Conservation (phyloP, 2,329 filamentous ascomycete species). For the Cercospora zeae-maydis region DNA sequence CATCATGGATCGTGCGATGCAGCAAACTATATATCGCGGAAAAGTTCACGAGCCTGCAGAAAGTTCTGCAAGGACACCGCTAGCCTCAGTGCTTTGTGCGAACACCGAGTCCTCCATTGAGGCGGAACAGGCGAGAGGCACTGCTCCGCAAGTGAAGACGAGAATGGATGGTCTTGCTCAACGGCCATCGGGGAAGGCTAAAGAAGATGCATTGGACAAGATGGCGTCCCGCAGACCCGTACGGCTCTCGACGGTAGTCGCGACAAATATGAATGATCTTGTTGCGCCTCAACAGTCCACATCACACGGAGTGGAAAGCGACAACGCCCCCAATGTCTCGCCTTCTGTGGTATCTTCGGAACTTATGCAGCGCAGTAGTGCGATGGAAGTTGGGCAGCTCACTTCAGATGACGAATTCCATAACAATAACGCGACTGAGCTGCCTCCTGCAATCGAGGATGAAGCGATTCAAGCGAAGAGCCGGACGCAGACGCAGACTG, state of each 20-base stretch:
- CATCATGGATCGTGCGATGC: conserved; percentile 16
- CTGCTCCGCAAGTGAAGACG: neutral
- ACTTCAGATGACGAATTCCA: conserved; percentile 19
- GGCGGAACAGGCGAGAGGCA: neutral
- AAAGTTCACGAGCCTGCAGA: neutral
- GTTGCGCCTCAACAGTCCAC: neutral
- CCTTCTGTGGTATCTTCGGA: neutral
- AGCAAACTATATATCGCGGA: neutral
- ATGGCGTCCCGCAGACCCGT: neutral
- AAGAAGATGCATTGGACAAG: neutral
- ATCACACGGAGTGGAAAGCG: neutral
- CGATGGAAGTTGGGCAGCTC: neutral
- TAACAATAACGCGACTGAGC: conserved; percentile 16
- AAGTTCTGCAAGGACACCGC: neutral
- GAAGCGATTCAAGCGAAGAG: neutral
- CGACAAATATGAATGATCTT: neutral
- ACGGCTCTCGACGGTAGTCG: neutral
- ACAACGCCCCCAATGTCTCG: neutral
- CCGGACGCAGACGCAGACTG: conserved; percentile 5
- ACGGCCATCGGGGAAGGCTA: conserved; percentile 6
- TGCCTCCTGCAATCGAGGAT: neutral
- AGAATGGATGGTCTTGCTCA: neutral
- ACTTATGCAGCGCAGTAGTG: neutral
- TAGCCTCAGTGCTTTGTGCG: neutral
- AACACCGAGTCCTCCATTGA: neutral